Percentiles rank a stretch among this genome's conserved stretches.
These are phyloP conservation scores for Starmerella sp. DNA, from an alignment of 805 yeast genomes.

Conservation along the genomic window DNA sequence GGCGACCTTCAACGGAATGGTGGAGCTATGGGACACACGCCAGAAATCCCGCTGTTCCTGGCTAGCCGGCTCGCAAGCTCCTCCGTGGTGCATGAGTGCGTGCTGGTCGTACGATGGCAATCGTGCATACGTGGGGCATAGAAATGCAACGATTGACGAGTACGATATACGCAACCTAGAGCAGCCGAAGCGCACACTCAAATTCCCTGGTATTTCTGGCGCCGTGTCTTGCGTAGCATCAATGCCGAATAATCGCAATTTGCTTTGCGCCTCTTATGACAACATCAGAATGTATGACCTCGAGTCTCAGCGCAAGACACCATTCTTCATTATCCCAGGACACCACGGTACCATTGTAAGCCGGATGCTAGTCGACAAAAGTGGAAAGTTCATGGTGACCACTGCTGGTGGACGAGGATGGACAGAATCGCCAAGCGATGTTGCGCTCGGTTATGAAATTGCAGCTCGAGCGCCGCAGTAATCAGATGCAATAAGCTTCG, in stretches of 20 bases:
- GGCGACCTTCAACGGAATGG: conserved; percentile 71
- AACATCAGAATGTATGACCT: conserved; percentile 81
- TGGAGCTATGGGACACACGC: conserved; percentile 76
- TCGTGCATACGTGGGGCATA: conserved; percentile 67
- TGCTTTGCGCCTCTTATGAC: conserved; percentile 82
- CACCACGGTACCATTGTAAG: conserved; percentile 90
- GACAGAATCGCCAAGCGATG: conserved; percentile 69
- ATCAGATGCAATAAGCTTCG: not conserved
- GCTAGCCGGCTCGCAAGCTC: conserved; percentile 50
- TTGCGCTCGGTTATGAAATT: conserved; percentile 58
- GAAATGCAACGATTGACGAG: conserved; percentile 74
- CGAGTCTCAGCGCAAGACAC: conserved; percentile 36
- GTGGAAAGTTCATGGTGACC: conserved; percentile 77
- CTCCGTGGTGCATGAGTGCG: conserved; percentile 86
- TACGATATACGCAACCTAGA: conserved; percentile 31
- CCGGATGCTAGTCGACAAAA: conserved; percentile 68
- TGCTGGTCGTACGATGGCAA: conserved; percentile 84
- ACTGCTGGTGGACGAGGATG: conserved; percentile 94
- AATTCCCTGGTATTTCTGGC: conserved; percentile 79
- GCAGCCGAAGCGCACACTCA: conserved; percentile 46
- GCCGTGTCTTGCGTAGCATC: conserved; percentile 73
- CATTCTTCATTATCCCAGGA: conserved; percentile 87
- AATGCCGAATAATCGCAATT: conserved; percentile 67
- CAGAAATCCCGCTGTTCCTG: conserved; percentile 36
- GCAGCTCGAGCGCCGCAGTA: conserved; percentile 1